Base-by-base conservation (phyloP, 257 asterid species). In the Buddleja alternifolia region DNA sequence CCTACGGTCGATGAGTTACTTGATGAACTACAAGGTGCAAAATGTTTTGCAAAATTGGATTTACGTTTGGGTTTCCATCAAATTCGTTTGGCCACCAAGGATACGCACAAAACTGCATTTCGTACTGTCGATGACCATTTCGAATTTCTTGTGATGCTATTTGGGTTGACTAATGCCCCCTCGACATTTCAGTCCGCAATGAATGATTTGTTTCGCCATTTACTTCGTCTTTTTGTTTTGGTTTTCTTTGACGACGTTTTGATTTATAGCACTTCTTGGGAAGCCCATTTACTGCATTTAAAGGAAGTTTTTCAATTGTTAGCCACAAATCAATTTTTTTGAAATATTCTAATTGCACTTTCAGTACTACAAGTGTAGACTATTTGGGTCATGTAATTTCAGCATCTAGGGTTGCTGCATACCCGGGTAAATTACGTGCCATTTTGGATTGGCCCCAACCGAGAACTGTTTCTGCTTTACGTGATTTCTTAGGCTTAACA, bases 111-210 rank as follows among this genome's bases (percentile, higher is more conserved):
- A 24, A 70, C 62, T 0, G 14, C 62, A 1, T 70, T 70, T 14
- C 54, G 69, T 0, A 70, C 69, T 0, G 2, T 1, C 4, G 73
- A 68, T 2, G 67, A 63, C 6, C 74, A 58, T 3, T 45, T 39
- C 25, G 67, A 23, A 21, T 69, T 69, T 57, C 44, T 46, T 0
- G n/a, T n/a, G n/a, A n/a, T n/a, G n/a, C n/a, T n/a, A n/a, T n/a
- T n/a, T n/a, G n/a, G n/a, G n/a, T 8, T 55, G 0, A 0, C 66
- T 0, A 68, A 56, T 0, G 66, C 66, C 0, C 66, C 73, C 0
- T 68, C 73, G 4, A 68, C 59, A 1, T 68, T 68, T 10, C 73
- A 68, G n/a, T 51, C 58, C 1, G 60, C 32, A 0, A 56, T 68
- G 58, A 68, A 68, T 32, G 11, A 6, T 6, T 7, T 67, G 1